These are phyloP conservation scores for Xenoacremonium recifei DNA, from an alignment of 2,329 filamentous ascomycete genomes.

Conservation along the genomic window DNA sequence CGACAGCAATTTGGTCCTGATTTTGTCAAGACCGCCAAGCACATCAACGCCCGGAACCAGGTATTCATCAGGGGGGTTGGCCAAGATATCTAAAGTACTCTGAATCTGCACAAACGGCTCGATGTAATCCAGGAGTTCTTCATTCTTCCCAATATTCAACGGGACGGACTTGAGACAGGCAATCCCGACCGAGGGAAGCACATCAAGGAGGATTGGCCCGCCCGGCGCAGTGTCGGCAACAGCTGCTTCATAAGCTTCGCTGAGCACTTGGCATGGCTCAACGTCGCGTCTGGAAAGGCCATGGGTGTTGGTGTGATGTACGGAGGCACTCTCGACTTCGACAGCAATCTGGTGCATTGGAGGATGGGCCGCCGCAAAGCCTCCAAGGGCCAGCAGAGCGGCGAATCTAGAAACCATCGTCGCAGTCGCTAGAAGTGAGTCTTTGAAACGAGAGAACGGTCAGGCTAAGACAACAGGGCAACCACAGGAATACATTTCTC, in stretches of 20 bases:
- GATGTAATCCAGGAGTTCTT: conserved; percentile 20
- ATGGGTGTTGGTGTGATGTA: conserved; percentile 13
- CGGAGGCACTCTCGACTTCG: conserved; percentile 13
- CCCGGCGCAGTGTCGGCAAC: conserved; percentile 7
- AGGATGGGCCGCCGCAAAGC: conserved; percentile 15
- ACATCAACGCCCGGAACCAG: conserved; percentile 21
- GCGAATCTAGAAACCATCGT: conserved; percentile 19
- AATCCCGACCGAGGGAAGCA: conserved; percentile 18
- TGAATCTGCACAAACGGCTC: conserved; percentile 18
- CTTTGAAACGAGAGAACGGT: too few relatives aligned
- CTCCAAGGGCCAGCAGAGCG: conserved; percentile 17
- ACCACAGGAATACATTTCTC: too few relatives aligned
- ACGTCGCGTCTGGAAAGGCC: conserved; percentile 12
- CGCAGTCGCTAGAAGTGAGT: too few relatives aligned
- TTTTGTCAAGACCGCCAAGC: conserved; percentile 16
- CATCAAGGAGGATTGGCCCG: conserved; percentile 6
- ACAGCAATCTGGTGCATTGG: conserved; percentile 20
- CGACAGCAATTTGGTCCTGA: conserved; percentile 13
- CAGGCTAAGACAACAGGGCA: too few relatives aligned
- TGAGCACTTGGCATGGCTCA: conserved; percentile 18
- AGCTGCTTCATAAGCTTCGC: conserved; percentile 15
- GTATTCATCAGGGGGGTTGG: conserved; percentile 22
- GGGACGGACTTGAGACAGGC: conserved; percentile 25
- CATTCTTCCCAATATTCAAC: conserved; percentile 21
- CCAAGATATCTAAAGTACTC: conserved; percentile 21